Percentiles rank a stretch among this genome's conserved stretches.
phyloP scores from a whole-genome alignment of 257 asterid species.

The Solanum sparsipilum region DNA sequence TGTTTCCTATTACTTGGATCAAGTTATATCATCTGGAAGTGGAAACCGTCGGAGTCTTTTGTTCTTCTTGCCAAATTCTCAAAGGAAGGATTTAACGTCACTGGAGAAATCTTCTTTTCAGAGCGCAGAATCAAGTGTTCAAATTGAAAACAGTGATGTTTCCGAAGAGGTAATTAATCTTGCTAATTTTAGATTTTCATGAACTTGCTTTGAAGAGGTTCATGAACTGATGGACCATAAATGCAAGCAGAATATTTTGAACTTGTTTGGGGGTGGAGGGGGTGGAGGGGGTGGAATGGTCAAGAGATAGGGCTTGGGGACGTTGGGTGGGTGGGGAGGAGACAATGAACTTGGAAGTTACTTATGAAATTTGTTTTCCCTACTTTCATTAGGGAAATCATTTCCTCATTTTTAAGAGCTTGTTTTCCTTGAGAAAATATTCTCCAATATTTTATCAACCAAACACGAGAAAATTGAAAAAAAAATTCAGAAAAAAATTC shows the following conservation, averaged over 20 bases:
- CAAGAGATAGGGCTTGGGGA: not conserved
- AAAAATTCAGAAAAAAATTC: not conserved
- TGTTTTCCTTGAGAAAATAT: not conserved
- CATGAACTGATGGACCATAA: not conserved
- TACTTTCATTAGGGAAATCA: not conserved
- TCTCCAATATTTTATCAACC: too few relatives aligned
- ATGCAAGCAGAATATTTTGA: not conserved
- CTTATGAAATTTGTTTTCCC: not conserved
- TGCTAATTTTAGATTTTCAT: not conserved
- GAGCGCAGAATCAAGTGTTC: constrained; percentile 5
- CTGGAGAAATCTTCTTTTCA: not conserved
- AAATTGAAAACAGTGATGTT: constrained; percentile 22
- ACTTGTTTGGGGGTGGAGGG: not conserved
- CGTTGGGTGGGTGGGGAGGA: not conserved
- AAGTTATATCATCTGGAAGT: constrained; percentile 7
- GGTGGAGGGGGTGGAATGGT: not conserved
- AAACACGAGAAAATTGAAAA: too few relatives aligned
- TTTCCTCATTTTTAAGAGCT: not conserved
- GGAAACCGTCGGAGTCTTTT: not conserved
- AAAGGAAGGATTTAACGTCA: not conserved
- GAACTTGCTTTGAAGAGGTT: not conserved
- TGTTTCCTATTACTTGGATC: constrained; percentile 10
- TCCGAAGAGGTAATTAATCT: constrained; percentile 20
- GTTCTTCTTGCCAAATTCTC: constrained; percentile 9
- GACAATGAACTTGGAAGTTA: not conserved